Evolutionary conservation across 2,329 filamentous ascomycete species (phyloP).

Genomic region (Achaetomium macrosporum): DNA sequence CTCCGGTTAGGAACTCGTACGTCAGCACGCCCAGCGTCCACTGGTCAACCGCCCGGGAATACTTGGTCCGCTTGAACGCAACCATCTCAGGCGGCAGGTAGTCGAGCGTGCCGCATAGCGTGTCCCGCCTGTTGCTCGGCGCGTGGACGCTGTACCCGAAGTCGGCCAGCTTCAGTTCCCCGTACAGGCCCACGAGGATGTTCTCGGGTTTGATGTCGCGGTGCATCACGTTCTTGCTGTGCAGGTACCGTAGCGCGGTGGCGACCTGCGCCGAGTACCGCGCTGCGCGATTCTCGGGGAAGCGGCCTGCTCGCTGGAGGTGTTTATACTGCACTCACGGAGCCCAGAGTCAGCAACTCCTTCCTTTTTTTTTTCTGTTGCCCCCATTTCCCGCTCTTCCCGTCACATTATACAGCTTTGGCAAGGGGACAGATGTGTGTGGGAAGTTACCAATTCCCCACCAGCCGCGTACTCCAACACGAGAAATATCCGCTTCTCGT

Average conservation of each 20-base stretch:
- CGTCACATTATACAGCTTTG: neutral
- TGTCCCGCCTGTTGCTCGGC: conserved; percentile 86
- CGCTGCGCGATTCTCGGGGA: conserved; percentile 79
- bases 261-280: conserved; percentile 89
- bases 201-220: conserved; percentile 98
- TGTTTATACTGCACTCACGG: conserved; percentile 59
- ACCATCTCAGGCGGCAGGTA: conserved; percentile 99
- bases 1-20: conserved; percentile 93
- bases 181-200: conserved; percentile 90
- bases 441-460: conserved; percentile 54
- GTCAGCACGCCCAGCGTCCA: conserved; percentile 94
- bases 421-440: neutral
- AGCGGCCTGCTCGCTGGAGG: conserved; percentile 68
- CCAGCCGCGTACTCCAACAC: conserved; percentile 83
- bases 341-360: neutral
- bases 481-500: conserved; percentile 79
- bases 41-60: conserved; percentile 90
- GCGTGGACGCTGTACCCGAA: conserved; percentile 99
- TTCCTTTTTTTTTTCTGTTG: neutral
- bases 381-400: neutral
- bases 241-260: conserved; percentile 78
- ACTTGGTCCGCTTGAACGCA: conserved; percentile 70
- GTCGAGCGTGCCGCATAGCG: conserved; percentile 95
- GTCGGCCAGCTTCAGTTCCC: conserved; percentile 97
- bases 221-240: conserved; percentile 97